Conservation (phyloP, 805 yeast species). For the Grigorovia humatica region DNA sequence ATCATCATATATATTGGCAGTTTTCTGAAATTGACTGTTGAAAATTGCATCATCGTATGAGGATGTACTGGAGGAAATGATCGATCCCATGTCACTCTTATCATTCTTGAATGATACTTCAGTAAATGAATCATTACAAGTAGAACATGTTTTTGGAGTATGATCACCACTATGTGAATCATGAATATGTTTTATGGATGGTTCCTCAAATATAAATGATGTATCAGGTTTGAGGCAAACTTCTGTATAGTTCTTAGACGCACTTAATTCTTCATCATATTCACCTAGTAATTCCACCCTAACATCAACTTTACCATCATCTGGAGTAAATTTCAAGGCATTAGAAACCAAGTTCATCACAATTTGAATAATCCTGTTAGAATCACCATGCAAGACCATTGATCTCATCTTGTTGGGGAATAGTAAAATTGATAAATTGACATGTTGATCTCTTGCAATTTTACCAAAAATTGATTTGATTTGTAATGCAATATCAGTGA, state of each 20-base stretch:
- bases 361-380: constrained; percentile 82
- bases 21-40: constrained; percentile 33
- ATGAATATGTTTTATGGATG: constrained; percentile 3
- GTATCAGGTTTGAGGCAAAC: constrained; percentile 35
- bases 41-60: constrained; percentile 37
- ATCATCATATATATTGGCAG: constrained; percentile 16
- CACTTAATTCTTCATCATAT: constrained; percentile 48
- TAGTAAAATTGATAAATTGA: constrained; percentile 50
- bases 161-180: background rate
- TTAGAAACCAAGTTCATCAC: constrained; percentile 89
- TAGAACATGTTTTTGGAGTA: background rate
- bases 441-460: constrained; percentile 67
- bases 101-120: background rate
- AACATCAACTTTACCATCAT: constrained; percentile 70
- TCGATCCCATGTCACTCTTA: constrained; percentile 5
- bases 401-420: constrained; percentile 51
- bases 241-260: constrained; percentile 30
- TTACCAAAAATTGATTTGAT: constrained; percentile 77
- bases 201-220: constrained; percentile 6
- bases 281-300: constrained; percentile 55
- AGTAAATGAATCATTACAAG: background rate
- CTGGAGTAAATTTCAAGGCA: constrained; percentile 85
- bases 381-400: constrained; percentile 73
- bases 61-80: constrained; percentile 21
- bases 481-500: constrained; percentile 75